Conservation (phyloP, 768 basidiomycete genomes). For the Phylloporus sp. region DNA sequence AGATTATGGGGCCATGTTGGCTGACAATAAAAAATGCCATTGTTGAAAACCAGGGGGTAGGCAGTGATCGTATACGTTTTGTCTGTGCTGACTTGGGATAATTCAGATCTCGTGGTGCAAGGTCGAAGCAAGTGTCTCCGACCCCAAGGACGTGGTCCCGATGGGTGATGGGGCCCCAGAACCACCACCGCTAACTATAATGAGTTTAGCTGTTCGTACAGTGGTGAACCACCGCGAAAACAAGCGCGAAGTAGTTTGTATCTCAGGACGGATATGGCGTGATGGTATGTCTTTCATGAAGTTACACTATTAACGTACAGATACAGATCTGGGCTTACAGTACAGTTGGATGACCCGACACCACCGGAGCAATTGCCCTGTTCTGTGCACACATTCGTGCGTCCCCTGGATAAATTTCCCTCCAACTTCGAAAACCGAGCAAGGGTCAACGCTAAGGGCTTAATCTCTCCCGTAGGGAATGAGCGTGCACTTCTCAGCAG, state of each 20-base stretch:
- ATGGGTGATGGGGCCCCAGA: constrained; percentile 75
- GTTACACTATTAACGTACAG: background rate
- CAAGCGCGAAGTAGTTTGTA: constrained; percentile 89
- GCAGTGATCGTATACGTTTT: constrained; percentile 20
- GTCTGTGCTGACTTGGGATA: background rate
- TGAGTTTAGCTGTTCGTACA: constrained; percentile 84
- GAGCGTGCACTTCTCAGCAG: constrained; percentile 85
- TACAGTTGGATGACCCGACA: constrained; percentile 85
- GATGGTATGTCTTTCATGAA: constrained; percentile 41
- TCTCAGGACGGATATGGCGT: constrained; percentile 80
- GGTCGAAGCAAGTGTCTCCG: constrained; percentile 75
- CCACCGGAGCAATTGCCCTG: constrained; percentile 86
- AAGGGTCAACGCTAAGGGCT: constrained; percentile 57
- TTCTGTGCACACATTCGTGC: constrained; percentile 80
- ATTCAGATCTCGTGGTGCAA: constrained; percentile 94
- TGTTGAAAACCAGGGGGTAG: constrained; percentile 76
- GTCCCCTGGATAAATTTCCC: constrained; percentile 86
- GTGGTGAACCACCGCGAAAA: constrained; percentile 94
- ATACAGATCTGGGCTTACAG: constrained; percentile 37
- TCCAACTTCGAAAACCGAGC: constrained; percentile 74
- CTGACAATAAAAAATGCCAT: constrained; percentile 74
- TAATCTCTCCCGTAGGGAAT: constrained; percentile 69
- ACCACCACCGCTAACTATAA: constrained; percentile 83
- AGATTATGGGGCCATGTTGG: constrained; percentile 99
- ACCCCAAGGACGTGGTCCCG: constrained; percentile 88